Evolutionary conservation across 805 yeast species (phyloP), one percentile per base, ranked within the genome.

Genomic region (Metschnikowia corniflorae): DNA sequence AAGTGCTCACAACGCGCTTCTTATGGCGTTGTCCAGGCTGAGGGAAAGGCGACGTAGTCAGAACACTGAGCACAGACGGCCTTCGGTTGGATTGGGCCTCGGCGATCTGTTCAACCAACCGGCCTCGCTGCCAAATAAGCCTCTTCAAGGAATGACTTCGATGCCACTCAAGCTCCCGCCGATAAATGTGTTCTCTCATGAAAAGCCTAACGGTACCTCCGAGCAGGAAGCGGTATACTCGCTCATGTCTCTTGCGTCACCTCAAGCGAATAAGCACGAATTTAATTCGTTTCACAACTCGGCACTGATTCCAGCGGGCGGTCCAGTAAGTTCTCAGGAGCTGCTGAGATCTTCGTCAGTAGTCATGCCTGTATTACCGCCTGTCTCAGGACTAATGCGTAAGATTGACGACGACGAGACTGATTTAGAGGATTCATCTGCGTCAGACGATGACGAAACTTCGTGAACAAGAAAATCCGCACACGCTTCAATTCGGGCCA

Each of bases 171-270:
- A 39, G 19, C 50, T 47, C 21, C 50, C 52, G 13, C 48, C 44
- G 12, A 39, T 47, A 9, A 40, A 39, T 18, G 39, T 47, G 24
- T 39, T 42, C 7, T 24, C 41, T n/a, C 37, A 33, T 13, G 23
- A 28, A 10, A 33, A 34, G 18, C 31, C 54, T 34, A 44, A 55
- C 42, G 54, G 57, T 43, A 54, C 58, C 31, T 46, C 50, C 9
- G 81, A 76, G 43, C 75, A 75, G 47, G 80, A 75, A 32, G 81
- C 81, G 6, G 70, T 76, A 8, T 58, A 70, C 50, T 73, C 80
- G 16, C 60, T 76, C 35, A 76, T 76, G 69, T 71, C 78, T 25
- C 59, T 76, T 26, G 67, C 80, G 6, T 72, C 79, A 1, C 80
- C 81, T 2, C 70, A 63, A 46, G 36, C 59, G 13, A 44, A 50